Evolutionary conservation across 768 basidiomycete species (phyloP), one percentile per base, ranked within the genome.

Genomic region (Mycena galericulata): DNA sequence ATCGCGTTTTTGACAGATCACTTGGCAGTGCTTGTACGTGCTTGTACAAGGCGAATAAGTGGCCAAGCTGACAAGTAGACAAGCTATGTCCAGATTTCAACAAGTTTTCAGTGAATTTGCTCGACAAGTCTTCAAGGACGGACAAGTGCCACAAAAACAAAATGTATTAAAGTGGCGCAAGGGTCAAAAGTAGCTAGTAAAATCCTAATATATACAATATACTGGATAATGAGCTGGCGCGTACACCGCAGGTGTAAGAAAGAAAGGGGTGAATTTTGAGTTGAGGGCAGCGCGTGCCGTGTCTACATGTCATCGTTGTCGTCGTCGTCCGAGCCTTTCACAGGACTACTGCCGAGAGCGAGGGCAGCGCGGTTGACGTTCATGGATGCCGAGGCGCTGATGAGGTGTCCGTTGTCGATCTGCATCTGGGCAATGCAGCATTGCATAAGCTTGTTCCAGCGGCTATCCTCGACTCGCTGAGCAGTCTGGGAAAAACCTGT

Each of bases 261-360:
- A 50, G 29, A 29, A 5, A 22, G 15, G 17, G 14, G 24, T 8
- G 18, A 43, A n/a, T n/a, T n/a, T 43, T 17, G 41, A 5, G 20
- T 7, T 5, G 41, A n/a, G 17, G 41, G 41, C 17, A 6, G 9
- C 18, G 14, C 9, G 9, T 43, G 14, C 17, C 41, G 17, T 17
- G 20, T 43, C 18, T 43, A 43, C 41, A 17, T n/a, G 17, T 24
- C 24, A n/a, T 46, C 38, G 9, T 46, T 20, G 17, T 49, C 46
- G 11, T 49, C 46, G 24, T 17, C 11, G 34, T 54, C 32, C 2
- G 15, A 17, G 27, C 30, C 47, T 27, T 61, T 61, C 6, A 10
- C 24, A 0, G 59, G 47, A 36, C 59, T 50, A 36, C 59, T 61
- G 12, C 59, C 59, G 36, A 61, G 59, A 11, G 17, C 34, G 47